Percentiles rank a stretch among this genome's conserved stretches.
These are phyloP conservation scores for Rhodotorula graminis DNA, from an alignment of 768 basidiomycete species.

Conservation along the genomic window DNA sequence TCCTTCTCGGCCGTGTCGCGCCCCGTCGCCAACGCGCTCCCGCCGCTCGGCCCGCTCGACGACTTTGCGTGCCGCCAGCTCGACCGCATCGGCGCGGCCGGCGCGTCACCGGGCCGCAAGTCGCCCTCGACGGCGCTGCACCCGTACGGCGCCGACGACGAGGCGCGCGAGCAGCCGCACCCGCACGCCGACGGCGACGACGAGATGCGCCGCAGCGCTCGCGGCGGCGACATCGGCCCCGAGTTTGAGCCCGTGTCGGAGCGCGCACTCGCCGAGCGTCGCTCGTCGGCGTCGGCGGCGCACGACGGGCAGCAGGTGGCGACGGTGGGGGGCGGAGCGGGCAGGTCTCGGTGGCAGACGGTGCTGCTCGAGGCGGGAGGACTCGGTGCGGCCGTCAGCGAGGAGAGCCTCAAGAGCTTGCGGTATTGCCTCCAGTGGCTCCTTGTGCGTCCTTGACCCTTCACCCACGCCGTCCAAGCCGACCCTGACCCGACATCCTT, in stretches of 20 bases:
- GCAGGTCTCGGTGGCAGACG: conserved; percentile 74
- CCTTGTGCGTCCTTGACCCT: conserved; percentile 43
- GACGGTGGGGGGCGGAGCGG: not conserved
- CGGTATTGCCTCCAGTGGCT: conserved; percentile 85
- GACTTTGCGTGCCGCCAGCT: conserved; percentile 85
- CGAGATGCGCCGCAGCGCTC: not conserved
- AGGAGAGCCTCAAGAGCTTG: conserved; percentile 80
- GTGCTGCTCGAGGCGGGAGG: conserved; percentile 74
- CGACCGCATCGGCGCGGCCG: conserved; percentile 57
- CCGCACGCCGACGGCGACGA: not conserved
- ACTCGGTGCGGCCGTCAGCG: conserved; percentile 77
- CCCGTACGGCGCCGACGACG: not conserved
- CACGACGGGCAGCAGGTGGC: conserved; percentile 19
- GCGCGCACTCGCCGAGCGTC: not conserved
- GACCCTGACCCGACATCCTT: not conserved
- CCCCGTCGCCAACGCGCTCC: conserved; percentile 29
- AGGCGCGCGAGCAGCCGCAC: not conserved
- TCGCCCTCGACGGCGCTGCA: not conserved
- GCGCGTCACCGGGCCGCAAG: not conserved
- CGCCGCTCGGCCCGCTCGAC: conserved; percentile 56
- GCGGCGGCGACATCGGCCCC: not conserved
- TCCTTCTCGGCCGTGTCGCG: conserved; percentile 35
- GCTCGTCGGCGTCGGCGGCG: not conserved
- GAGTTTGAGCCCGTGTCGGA: not conserved
- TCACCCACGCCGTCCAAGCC: conserved; percentile 15